phyloP scores from a whole-genome alignment of 306 rosid species.

The Rosa persica region DNA sequence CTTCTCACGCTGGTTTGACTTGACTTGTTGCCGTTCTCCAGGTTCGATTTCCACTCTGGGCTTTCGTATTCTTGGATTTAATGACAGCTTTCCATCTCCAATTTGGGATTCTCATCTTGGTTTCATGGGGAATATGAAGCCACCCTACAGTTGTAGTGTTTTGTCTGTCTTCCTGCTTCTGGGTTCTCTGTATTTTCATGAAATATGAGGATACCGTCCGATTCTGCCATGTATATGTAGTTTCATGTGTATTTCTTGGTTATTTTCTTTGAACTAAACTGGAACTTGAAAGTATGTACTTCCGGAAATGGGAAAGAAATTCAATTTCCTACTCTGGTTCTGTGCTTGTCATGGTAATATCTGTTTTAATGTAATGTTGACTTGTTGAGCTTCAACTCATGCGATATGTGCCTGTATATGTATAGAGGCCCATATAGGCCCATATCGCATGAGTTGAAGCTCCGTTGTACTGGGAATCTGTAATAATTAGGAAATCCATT shows the following conservation, averaged over 20 bases:
- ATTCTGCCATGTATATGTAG: not conserved
- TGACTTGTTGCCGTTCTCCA: not conserved
- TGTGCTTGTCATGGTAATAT: not conserved
- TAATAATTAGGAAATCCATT: not conserved
- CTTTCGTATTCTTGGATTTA: not conserved
- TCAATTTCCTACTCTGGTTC: not conserved
- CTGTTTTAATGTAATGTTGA: not conserved
- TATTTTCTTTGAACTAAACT: not conserved
- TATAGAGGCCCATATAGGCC: no score
- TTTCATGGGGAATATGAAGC: not conserved
- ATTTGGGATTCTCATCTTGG: not conserved
- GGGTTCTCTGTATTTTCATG: not conserved
- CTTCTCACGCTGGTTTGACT: no score
- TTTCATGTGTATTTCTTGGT: not conserved
- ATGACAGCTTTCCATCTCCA: not conserved
- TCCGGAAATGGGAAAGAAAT: not conserved
- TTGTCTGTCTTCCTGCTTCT: not conserved
- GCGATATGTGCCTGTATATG: no score
- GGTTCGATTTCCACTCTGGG: constrained; percentile 1
- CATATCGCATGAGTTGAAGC: not conserved
- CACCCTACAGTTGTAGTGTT: not conserved
- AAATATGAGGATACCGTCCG: not conserved
- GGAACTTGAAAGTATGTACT: not conserved
- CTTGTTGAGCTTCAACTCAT: no score
- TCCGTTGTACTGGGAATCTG: not conserved